Base-by-base conservation (phyloP, 371 early-diverging fungal species). In the Mortierella sp. region DNA sequence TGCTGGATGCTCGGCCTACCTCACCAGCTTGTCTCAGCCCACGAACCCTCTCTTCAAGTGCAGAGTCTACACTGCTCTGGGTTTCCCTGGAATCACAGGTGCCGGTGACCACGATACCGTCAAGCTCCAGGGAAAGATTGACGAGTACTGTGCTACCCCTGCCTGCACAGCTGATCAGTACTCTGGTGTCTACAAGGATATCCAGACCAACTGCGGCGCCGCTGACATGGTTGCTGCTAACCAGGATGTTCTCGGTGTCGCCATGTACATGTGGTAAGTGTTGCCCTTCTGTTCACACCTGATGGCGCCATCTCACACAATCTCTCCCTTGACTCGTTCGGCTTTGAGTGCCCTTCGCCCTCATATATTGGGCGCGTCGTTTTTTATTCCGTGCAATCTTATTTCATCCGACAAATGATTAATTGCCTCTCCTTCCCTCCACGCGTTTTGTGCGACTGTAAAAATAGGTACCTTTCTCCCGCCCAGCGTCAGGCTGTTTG, bases 181-280 rank as follows among this genome's bases (percentile, higher is more conserved):
- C 41, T 55, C 49, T 44, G 57, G 63, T 19, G 68, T 67, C 43
- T 60, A 24, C 47, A 63, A 63, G 46, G 74, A 63, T 48, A 14
- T 74, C 16, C 46, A 67, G 28, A 41, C 67, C 41, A 62, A 74
- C 63, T 74, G 74, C 47, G n/a, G n/a, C n/a, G 68, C 57, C 29
- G 63, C 60, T 13, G 74, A 74, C 43, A 67, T 67, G 63, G 34
- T 51, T 24, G 19, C 64, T 19, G 67, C 24, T 0, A 74, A 63
- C 60, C 56, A 74, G 37, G 49, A n/a, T 14, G 31, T 45, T 31
- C 67, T 74, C n/a, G 63, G 74, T 12, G 43, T 60, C 27, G 34
- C 39, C 44, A 46, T 67, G 45, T 63, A 63, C 56, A 67, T 73
- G 67, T 73, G 73, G 73, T 73, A 73, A 50, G 73, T 67, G 29